These are phyloP conservation scores for Saccharomycopsis schoenii DNA, from an alignment of 805 yeast genomes.

Conservation along the genomic window DNA sequence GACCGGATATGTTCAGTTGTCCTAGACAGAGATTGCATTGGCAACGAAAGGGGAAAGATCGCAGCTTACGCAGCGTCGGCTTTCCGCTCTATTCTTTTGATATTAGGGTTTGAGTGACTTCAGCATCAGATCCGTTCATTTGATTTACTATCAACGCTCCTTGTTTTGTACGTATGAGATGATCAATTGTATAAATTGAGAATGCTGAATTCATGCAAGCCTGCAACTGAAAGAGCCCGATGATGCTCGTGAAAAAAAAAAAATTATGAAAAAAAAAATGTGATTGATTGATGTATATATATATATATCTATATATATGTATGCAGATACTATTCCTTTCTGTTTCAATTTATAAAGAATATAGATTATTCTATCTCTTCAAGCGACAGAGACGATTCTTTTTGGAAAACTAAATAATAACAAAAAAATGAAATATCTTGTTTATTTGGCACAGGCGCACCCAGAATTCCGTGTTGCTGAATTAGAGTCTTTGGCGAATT, in stretches of 20 bases:
- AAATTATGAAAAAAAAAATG: background rate
- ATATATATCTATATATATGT: background rate
- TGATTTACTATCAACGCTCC: too few species aligned
- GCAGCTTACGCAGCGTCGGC: too few species aligned
- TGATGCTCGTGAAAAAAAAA: background rate
- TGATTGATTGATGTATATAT: background rate
- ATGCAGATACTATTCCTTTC: background rate
- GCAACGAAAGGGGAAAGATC: too few species aligned
- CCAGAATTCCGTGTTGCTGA: conserved; percentile 74
- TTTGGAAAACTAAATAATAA: conserved; percentile 24
- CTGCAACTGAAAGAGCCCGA: background rate
- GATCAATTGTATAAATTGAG: too few species aligned
- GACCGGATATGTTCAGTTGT: too few species aligned
- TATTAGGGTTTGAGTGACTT: too few species aligned
- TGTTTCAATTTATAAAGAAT: background rate
- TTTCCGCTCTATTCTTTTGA: too few species aligned
- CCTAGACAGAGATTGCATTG: too few species aligned
- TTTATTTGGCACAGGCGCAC: conserved; percentile 82
- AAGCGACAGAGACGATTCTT: background rate
- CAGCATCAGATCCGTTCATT: too few species aligned
- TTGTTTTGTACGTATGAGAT: too few species aligned
- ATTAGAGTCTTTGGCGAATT: conserved; percentile 70
- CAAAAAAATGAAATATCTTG: conserved; percentile 38
- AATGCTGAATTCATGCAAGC: too few species aligned
- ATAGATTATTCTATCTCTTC: too few species aligned